Conservation (phyloP, 1,284 basidiomycete species). For the Schizophyllum commune region DNA sequence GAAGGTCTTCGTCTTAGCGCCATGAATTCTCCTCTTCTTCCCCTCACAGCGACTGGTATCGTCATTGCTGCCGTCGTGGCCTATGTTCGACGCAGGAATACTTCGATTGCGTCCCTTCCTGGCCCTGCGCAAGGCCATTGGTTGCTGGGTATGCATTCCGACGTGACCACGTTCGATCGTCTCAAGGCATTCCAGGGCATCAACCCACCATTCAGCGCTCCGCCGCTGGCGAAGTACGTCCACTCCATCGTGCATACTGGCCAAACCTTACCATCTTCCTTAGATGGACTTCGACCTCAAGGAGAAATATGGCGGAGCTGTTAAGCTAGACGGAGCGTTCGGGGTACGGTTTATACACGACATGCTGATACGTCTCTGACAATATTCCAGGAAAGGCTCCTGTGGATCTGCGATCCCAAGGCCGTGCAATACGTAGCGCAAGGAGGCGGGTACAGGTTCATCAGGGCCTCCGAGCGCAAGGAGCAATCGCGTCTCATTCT, state of each 20-base stretch:
- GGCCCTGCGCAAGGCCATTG: no score
- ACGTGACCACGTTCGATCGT: no score
- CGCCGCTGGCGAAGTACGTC: background rate
- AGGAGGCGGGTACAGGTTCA: slow-evolving; percentile 29
- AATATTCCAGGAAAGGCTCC: slow-evolving; percentile 26
- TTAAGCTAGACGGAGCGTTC: background rate
- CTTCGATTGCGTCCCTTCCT: no score
- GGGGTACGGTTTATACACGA: background rate
- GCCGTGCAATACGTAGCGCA: slow-evolving; percentile 35
- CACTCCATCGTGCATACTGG: background rate
- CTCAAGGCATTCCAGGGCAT: no score
- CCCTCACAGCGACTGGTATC: no score
- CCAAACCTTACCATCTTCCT: background rate
- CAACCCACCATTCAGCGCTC: background rate
- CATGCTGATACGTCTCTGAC: background rate
- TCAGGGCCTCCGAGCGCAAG: slow-evolving; percentile 24
- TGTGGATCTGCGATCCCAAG: slow-evolving; percentile 33
- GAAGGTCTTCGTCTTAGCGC: no score
- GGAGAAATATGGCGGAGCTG: background rate
- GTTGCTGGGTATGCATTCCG: no score
- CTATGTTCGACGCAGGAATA: no score
- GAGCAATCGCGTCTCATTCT: slow-evolving; percentile 22
- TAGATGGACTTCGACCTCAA: background rate
- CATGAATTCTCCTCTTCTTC: no score
- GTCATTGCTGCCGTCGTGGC: no score